Evolutionary conservation across 768 basidiomycete genomes (phyloP), one percentile per base, ranked within the genome.

Genomic region (Calvatia gigantea): DNA sequence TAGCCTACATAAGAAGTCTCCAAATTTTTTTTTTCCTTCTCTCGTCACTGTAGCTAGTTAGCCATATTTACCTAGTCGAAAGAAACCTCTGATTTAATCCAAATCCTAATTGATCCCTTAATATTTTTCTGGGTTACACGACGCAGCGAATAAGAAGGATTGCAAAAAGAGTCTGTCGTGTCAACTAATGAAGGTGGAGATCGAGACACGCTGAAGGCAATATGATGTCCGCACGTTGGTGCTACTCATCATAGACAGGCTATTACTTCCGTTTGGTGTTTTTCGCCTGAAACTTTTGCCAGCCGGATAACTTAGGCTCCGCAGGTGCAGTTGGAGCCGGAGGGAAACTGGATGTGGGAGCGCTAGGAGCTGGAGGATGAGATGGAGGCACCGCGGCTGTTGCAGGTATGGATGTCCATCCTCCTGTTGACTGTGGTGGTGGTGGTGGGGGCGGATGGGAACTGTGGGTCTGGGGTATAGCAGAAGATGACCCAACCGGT

Each of bases 271-370:
- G 67, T 38, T 70, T 64, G 15, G 66, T 69, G 39, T 71, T 70
- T 54, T 76, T 76, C 57, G 54, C 53, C 28, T 80, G 76, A 57
- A 81, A 85, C 52, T 84, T 78, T 65, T 84, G 82, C 84, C 84
- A 85, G 37, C 76, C 80, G 21, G 78, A 75, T 44, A 72, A 73
- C 15, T 65, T 60, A 14, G 74, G 73, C 45, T 72, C 70, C 11
- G 70, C 12, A 56, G 62, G 51, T 44, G 59, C 48, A 27, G 65
- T 37, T 46, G 56, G 47, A 49, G 61, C 19, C 21, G 52, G 15
- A 28, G 31, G n/a, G 27, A 28, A n/a, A 19, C 27, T 21, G 21
- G 29, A 47, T 23, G 19, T n/a, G n/a, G 43, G 25, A 23, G 27
- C 8, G 15, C 19, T 19, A 33, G 54, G 17, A 29, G 43, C 44